These are phyloP conservation scores for Fusarium sp. DNA, from an alignment of 2,329 filamentous ascomycete genomes.

Conservation along the genomic window DNA sequence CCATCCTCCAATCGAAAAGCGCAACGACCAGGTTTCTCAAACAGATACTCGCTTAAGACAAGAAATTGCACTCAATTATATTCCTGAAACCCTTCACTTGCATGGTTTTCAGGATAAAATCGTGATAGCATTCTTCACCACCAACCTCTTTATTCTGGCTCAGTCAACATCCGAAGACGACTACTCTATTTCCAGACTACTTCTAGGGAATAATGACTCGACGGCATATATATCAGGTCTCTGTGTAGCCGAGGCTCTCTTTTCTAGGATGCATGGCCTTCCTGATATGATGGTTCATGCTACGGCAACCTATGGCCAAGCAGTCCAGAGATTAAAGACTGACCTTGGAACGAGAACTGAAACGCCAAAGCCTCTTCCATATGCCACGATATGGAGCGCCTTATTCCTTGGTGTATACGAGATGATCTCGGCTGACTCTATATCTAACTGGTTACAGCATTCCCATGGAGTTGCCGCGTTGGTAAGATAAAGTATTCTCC, in stretches of 20 bases:
- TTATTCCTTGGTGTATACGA: constrained; percentile 3
- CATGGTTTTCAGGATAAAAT: not conserved
- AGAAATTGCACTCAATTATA: not conserved
- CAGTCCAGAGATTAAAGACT: not conserved
- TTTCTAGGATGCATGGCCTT: not conserved
- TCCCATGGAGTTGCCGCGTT: not conserved
- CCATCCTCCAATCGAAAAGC: too few species aligned
- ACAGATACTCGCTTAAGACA: not conserved
- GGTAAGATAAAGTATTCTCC: rapidly evolving
- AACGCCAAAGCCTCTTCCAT: not conserved
- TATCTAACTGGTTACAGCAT: not conserved
- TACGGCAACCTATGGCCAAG: not conserved
- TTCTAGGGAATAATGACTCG: not conserved
- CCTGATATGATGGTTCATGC: not conserved
- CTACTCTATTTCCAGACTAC: not conserved
- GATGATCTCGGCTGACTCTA: not conserved
- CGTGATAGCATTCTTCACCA: not conserved
- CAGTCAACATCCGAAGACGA: not conserved
- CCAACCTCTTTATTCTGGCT: not conserved
- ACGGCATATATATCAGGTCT: not conserved
- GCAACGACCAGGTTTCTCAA: rapidly evolving
- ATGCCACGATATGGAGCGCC: not conserved
- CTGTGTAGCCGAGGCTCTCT: not conserved
- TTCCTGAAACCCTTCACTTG: not conserved
- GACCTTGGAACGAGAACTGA: not conserved